Conservation (phyloP, 2,329 filamentous ascomycete species). For the Phialemoniopsis sp. region DNA sequence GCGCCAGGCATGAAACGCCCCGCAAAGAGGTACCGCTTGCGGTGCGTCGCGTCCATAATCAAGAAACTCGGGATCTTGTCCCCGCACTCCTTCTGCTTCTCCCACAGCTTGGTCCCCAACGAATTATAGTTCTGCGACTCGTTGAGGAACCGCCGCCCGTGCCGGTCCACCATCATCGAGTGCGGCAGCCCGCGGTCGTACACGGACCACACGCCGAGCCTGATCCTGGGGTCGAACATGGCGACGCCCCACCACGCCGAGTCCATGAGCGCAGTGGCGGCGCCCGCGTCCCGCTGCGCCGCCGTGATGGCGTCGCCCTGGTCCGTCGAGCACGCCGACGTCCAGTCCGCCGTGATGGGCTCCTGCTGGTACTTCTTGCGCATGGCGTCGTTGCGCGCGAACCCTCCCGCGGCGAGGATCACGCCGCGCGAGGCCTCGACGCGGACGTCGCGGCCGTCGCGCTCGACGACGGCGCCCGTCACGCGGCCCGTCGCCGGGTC, state of each 20-base stretch:
- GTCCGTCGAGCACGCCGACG: conserved; percentile 16
- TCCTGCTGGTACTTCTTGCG: conserved; percentile 16
- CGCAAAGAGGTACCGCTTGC: conserved; percentile 21
- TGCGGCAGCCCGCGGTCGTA: conserved; percentile 23
- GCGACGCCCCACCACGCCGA: conserved; percentile 27
- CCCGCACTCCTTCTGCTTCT: too few species aligned
- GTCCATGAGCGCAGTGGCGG: conserved; percentile 23
- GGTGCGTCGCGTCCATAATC: conserved; percentile 23
- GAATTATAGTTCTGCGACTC: conserved; percentile 25
- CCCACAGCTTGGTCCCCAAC: conserved; percentile 16
- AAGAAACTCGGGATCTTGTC: conserved; percentile 25
- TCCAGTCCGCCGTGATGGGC: conserved; percentile 17
- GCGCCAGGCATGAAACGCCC: conserved; percentile 9
- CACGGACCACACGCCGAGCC: conserved; percentile 13
- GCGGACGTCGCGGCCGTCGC: conserved; percentile 13
- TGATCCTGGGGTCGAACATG: conserved; percentile 18
- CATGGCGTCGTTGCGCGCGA: conserved; percentile 23
- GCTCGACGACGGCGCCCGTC: conserved; percentile 16
- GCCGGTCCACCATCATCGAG: conserved; percentile 26
- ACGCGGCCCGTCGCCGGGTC: conserved; percentile 12
- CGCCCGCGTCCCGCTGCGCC: conserved; percentile 20
- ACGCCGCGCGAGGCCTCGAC: conserved; percentile 21
- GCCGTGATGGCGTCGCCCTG: conserved; percentile 20
- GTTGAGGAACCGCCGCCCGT: conserved; percentile 25
- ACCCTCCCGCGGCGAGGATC: conserved; percentile 27